These are phyloP conservation scores for Daldinia grandis DNA, from an alignment of 495 filamentous ascomycete species.

Conservation along the genomic window DNA sequence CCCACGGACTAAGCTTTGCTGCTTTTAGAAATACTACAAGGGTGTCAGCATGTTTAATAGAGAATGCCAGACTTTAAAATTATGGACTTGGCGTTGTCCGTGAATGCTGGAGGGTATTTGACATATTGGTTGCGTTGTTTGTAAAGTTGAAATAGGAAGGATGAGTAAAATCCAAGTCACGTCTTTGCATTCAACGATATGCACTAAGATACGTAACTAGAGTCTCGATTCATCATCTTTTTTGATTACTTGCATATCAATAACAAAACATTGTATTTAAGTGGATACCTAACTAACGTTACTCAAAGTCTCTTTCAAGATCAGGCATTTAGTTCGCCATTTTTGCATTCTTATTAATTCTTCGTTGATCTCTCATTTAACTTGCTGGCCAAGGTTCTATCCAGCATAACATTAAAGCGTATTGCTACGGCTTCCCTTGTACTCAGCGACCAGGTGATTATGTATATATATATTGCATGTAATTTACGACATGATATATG, in stretches of 20 bases:
- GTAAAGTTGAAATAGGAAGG: conserved; percentile 5
- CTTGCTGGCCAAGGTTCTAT: background rate
- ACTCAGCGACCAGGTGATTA: background rate
- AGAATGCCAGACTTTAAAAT: conserved; percentile 29
- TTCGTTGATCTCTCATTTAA: background rate
- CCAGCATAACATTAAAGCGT: background rate
- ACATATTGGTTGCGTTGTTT: conserved; percentile 8
- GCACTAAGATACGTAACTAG: background rate
- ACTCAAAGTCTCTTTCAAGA: background rate
- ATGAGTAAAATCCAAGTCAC: background rate
- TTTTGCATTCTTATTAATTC: background rate
- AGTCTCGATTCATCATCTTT: background rate
- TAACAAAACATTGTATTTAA: background rate
- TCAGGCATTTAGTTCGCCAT: background rate
- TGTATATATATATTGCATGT: background rate
- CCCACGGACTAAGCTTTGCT: conserved; percentile 32
- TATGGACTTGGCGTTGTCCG: conserved; percentile 38
- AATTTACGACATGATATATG: background rate
- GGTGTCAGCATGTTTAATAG: conserved; percentile 28
- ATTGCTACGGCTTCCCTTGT: background rate
- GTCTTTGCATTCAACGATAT: background rate
- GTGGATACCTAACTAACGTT: too few species aligned
- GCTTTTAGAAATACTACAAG: conserved; percentile 17
- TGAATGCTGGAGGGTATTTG: conserved; percentile 17
- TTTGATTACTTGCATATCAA: background rate